A percentile compares a stretch with the other conserved stretches of the same genome.
phyloP scores from a whole-genome alignment of 2,329 filamentous ascomycete species.

The Teratosphaeria destructans region DNA sequence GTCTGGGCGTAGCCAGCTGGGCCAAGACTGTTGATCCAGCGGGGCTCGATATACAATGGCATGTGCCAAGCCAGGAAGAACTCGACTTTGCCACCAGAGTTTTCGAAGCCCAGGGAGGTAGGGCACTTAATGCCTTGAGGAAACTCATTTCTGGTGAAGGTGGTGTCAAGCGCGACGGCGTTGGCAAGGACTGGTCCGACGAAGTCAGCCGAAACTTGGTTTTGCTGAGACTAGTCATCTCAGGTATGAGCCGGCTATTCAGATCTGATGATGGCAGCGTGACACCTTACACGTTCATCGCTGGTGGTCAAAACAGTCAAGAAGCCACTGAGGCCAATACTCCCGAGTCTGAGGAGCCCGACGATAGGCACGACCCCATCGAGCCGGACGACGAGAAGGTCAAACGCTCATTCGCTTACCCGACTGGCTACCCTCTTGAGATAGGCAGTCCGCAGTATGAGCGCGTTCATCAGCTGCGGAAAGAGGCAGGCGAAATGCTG shows the following conservation, averaged over 20 bases:
- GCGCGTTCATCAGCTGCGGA: slow-evolving; percentile 69
- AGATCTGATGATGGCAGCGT: slow-evolving; percentile 49
- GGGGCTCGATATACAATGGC: slow-evolving; percentile 80
- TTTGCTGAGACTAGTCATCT: slow-evolving; percentile 77
- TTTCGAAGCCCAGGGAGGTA: slow-evolving; percentile 72
- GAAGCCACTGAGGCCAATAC: slow-evolving; percentile 45
- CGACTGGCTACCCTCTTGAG: slow-evolving; percentile 72
- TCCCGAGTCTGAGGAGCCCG: slow-evolving; percentile 34
- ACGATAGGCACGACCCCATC: slow-evolving; percentile 45
- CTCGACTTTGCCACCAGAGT: slow-evolving; percentile 81
- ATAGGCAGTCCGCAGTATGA: slow-evolving; percentile 55
- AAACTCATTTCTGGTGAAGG: slow-evolving; percentile 73
- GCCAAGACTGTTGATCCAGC: slow-evolving; percentile 64
- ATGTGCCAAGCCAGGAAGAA: slow-evolving; percentile 69
- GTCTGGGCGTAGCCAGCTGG: slow-evolving; percentile 73
- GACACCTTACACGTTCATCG: slow-evolving; percentile 22
- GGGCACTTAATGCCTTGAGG: slow-evolving; percentile 63
- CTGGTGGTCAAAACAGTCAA: not conserved
- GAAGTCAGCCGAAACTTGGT: slow-evolving; percentile 86
- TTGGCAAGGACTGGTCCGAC: slow-evolving; percentile 98
- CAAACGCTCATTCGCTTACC: slow-evolving; percentile 77
- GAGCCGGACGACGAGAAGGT: slow-evolving; percentile 62
- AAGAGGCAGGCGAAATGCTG: slow-evolving; percentile 67
- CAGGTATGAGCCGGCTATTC: slow-evolving; percentile 82
- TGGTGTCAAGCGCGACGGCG: slow-evolving; percentile 73